Base-by-base conservation (phyloP, 2,329 filamentous ascomycete species). In the Dichotomopilus funicola region DNA sequence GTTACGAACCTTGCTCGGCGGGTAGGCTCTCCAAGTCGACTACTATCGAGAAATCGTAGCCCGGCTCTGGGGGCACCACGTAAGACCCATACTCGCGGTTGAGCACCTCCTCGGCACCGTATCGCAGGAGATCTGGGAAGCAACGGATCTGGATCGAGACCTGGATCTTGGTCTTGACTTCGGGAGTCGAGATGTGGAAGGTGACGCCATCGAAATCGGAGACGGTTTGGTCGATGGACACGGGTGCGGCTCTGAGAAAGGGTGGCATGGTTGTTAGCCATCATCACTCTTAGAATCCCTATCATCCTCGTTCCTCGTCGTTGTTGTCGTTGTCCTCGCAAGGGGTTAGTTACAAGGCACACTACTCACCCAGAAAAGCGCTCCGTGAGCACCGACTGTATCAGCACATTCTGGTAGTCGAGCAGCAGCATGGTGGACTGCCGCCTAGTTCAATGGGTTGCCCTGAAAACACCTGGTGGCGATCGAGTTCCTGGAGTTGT, bases 181-280 rank as follows among this genome's bases (percentile, higher is more conserved):
- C 91, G 57, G 92, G 94, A 1, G 94, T 99, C 40, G 92, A 97
- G 68, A 99, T 91, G 74, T 99, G 94, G 75, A 97, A 99, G 64
- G 89, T 95, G 65, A 97, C 94, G 70, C 92, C 92, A 75, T 99
- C 95, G 70, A 99, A 99, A 75, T 99, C 94, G 70, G 92, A 97
- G 61, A 96, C 90, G 61, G 95, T 90, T 78, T 99, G 94, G 75
- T 99, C 95, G 72, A 99, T 96, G 65, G 89, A 90, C 57, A 84
- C 82, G 57, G 91, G 90, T 64, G 89, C 77, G 71, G 88, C 88
- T 74, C 92, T 96, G 67, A 55, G 37, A 34, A 10, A 4, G 41
- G 6, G 9, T 27, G 13, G 27, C 12, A 45, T 13, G 46, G 40
- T 40, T 34, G 54, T 59, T 33, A 59, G 56, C 31, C 19, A 42